These are phyloP conservation scores for Aspergillus japonicus DNA, from an alignment of 2,329 filamentous ascomycete genomes.

Conservation along the genomic window DNA sequence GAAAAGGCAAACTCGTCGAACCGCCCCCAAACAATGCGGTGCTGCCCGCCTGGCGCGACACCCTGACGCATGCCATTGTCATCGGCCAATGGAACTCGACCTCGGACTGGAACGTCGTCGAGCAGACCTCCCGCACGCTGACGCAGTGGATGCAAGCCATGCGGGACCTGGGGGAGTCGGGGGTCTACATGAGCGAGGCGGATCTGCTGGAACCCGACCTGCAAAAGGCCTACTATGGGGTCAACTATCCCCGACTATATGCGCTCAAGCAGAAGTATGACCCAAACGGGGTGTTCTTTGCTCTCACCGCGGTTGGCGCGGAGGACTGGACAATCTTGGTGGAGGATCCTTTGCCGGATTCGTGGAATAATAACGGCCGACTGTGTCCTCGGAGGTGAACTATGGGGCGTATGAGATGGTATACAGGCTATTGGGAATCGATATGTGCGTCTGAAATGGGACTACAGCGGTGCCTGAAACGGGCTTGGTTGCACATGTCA, in stretches of 20 bases:
- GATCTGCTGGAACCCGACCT: conserved; percentile 41
- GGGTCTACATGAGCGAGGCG: conserved; percentile 40
- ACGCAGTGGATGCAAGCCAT: conserved; percentile 23
- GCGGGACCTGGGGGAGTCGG: conserved; percentile 23
- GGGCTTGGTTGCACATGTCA: too few species aligned
- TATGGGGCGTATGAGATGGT: too few species aligned
- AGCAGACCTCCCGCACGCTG: conserved; percentile 14
- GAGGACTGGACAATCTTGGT: conserved; percentile 25
- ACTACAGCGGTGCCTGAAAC: too few species aligned
- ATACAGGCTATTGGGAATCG: too few species aligned
- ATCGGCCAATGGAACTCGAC: conserved; percentile 26
- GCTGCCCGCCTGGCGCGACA: conserved; percentile 45
- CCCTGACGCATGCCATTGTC: conserved; percentile 40
- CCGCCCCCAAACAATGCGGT: conserved; percentile 18
- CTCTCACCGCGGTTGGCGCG: conserved; percentile 22
- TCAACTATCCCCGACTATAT: conserved; percentile 28
- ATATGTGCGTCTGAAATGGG: too few species aligned
- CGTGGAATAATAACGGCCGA: conserved; percentile 24
- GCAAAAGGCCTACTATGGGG: conserved; percentile 42
- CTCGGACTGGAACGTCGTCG: conserved; percentile 14
- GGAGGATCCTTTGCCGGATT: conserved; percentile 17
- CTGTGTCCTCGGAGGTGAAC: conserved; percentile 10
- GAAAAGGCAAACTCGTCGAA: conserved; percentile 19
- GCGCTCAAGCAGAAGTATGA: conserved; percentile 33
- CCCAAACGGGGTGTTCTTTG: conserved; percentile 31